Conservation (phyloP, 805 yeast genomes). For the Zygosaccharomyces lentus region DNA sequence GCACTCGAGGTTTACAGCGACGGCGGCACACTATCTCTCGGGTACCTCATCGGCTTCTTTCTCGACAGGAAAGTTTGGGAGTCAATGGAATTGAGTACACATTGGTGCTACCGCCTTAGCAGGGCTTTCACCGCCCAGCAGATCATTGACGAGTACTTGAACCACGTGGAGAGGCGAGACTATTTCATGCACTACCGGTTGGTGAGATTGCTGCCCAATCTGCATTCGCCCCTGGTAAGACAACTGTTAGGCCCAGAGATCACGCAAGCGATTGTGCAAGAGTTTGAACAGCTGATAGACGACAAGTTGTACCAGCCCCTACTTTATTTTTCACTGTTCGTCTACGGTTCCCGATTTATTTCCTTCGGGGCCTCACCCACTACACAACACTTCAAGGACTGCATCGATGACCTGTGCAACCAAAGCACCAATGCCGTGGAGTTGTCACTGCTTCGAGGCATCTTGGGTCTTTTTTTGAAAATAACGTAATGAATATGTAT, state of each 20-base stretch:
- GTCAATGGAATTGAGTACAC: conserved; percentile 16
- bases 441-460: conserved; percentile 21
- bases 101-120: conserved; percentile 16
- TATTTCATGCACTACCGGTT: conserved; percentile 28
- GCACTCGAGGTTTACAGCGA: conserved; percentile 9
- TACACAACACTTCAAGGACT: conserved; percentile 21
- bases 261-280: conserved; percentile 9
- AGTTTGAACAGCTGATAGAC: conserved; percentile 24
- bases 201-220: conserved; percentile 18
- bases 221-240: conserved; percentile 16
- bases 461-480: conserved; percentile 23
- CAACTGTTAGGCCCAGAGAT: conserved; percentile 1
- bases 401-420: conserved; percentile 20
- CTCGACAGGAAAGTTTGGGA: conserved; percentile 30
- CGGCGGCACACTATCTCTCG: conserved; percentile 9
- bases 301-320: conserved; percentile 16
- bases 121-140: conserved; percentile 1
- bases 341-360: conserved; percentile 22
- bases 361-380: conserved; percentile 19
- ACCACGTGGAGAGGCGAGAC: conserved; percentile 16
- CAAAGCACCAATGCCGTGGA: conserved; percentile 27
- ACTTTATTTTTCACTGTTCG: conserved; percentile 26
- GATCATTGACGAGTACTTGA: conserved; percentile 12
- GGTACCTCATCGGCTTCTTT: conserved; percentile 21
- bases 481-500: conserved; percentile 1